Base-by-base conservation (phyloP, 106 monocot species). In the Platanthera guangdongensis region DNA sequence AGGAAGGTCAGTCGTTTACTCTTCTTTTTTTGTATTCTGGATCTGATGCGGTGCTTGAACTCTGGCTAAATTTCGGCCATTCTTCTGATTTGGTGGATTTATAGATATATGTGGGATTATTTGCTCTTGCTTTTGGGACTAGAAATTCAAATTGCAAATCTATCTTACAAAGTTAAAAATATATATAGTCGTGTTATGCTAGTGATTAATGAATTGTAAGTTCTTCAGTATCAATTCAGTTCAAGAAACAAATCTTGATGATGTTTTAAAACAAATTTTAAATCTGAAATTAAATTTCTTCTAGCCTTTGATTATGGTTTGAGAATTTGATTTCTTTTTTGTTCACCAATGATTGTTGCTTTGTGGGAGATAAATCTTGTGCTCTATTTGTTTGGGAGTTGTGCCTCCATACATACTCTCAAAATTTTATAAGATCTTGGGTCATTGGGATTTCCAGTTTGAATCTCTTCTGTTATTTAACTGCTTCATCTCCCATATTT, bases 1-100 rank as follows among this genome's bases (percentile, higher is more conserved):
- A 91, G 68, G 74, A 91, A 92, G 97, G 94, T 95, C 6, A 30
- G 81, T 72, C 28, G 18, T 52, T 72, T 6, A 57, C 22, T 9
- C n/a, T 48, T 71, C 18, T 72, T 16, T 70, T 16, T 32, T 67
- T 67, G 39, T 39, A 39, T 39, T 39, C 39, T 25, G 5, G 22
- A 70, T 48, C 47, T n/a, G 30, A 65, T 11, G 25, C 11, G 4
- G 9, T 65, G 12, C 11, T 65, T 65, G 11, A 32, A 65, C 65
- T 21, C 59, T 3, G 28, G 9, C 64, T 64, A 8, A 64, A 64
- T 65, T 12, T 3, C 1, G 65, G 4, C 32, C 65, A 55, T 75
- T 75, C 14, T 55, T 46, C 55, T 10, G 54, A 3, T 53, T 57
- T 53, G 39, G 47, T 15, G 16, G 70, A n/a, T 70, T 30, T 30